Conservation (phyloP, 2,329 filamentous ascomycete genomes). For the Penicillium hordei region DNA sequence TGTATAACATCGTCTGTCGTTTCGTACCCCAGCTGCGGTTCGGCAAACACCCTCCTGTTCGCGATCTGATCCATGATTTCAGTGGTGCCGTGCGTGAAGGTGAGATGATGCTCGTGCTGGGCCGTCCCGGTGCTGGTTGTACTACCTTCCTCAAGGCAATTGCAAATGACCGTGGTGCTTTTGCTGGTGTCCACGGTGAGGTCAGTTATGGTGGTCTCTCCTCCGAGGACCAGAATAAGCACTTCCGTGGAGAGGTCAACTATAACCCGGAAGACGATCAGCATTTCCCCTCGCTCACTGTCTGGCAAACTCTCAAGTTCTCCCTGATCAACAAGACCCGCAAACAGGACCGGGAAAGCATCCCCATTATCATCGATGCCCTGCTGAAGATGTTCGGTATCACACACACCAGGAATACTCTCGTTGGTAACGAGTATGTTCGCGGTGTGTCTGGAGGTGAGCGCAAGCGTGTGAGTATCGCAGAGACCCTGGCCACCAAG, state of each 20-base stretch:
- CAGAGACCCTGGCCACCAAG: conserved; percentile 72
- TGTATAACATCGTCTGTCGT: conserved; percentile 63
- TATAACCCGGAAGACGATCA: conserved; percentile 77
- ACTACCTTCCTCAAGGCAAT: conserved; percentile 75
- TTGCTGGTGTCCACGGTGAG: conserved; percentile 66
- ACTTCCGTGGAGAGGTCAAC: conserved; percentile 72
- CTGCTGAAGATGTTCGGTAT: conserved; percentile 78
- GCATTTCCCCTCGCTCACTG: conserved; percentile 71
- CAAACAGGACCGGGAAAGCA: conserved; percentile 62
- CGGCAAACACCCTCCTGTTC: conserved; percentile 50
- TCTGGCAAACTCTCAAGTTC: conserved; percentile 76
- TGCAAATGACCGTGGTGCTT: conserved; percentile 66
- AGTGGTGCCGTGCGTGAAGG: conserved; percentile 65
- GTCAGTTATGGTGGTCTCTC: conserved; percentile 71
- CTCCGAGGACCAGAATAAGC: conserved; percentile 65
- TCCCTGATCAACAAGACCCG: conserved; percentile 73
- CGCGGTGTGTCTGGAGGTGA: conserved; percentile 78
- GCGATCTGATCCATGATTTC: conserved; percentile 65
- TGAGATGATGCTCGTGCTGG: conserved; percentile 72
- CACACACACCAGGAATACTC: conserved; percentile 69
- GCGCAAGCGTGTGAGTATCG: conserved; percentile 75
- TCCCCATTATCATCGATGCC: conserved; percentile 67
- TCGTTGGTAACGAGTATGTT: conserved; percentile 71
- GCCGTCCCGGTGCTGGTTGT: conserved; percentile 72
- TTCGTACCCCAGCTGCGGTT: conserved; percentile 55